Evolutionary conservation across 352 stramenopile genomes (phyloP).

Genomic region (Plasmopara halstedii): DNA sequence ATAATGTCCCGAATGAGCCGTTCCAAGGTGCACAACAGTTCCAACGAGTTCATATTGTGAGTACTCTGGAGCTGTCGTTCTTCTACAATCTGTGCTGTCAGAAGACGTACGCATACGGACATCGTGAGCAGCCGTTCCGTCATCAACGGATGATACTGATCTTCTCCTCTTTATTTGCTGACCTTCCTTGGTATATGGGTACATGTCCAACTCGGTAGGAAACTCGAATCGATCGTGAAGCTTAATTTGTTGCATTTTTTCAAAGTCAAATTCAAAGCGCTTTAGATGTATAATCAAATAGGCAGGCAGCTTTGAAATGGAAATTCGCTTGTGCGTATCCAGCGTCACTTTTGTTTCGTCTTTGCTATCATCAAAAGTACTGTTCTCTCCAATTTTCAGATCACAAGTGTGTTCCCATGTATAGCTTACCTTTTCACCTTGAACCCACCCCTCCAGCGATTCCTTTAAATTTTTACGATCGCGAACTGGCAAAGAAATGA

Average conservation of each 20-base stretch:
- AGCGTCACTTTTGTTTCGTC: slow-evolving; percentile 69
- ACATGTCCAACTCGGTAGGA: slow-evolving; percentile 84
- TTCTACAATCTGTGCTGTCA: slow-evolving; percentile 12
- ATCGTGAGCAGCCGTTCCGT: slow-evolving; percentile 13
- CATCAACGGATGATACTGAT: slow-evolving; percentile 15
- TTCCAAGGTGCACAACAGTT: slow-evolving; percentile 85
- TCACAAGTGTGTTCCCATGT: slow-evolving; percentile 65
- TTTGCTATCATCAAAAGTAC: slow-evolving; percentile 18
- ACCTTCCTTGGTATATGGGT: slow-evolving; percentile 83
- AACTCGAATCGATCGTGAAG: slow-evolving; percentile 94
- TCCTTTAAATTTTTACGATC: slow-evolving; percentile 83
- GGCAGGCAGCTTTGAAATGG: slow-evolving; percentile 80
- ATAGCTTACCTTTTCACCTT: slow-evolving; percentile 88
- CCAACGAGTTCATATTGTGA: slow-evolving; percentile 83
- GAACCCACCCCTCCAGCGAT: slow-evolving; percentile 80
- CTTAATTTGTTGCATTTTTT: slow-evolving; percentile 91
- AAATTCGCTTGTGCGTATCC: slow-evolving; percentile 87
- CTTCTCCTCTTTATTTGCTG: slow-evolving; percentile 54
- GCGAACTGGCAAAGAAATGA: slow-evolving; percentile 84
- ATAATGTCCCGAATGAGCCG: slow-evolving; percentile 84
- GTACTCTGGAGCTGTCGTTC: slow-evolving; percentile 58
- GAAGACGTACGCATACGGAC: slow-evolving; percentile 21
- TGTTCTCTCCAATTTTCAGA: slow-evolving; percentile 10
- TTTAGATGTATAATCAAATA: slow-evolving; percentile 93
- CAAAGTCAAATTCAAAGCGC: slow-evolving; percentile 94